phyloP scores from a whole-genome alignment of 2,329 filamentous ascomycete genomes.

The Stachybotrys chartarum region DNA sequence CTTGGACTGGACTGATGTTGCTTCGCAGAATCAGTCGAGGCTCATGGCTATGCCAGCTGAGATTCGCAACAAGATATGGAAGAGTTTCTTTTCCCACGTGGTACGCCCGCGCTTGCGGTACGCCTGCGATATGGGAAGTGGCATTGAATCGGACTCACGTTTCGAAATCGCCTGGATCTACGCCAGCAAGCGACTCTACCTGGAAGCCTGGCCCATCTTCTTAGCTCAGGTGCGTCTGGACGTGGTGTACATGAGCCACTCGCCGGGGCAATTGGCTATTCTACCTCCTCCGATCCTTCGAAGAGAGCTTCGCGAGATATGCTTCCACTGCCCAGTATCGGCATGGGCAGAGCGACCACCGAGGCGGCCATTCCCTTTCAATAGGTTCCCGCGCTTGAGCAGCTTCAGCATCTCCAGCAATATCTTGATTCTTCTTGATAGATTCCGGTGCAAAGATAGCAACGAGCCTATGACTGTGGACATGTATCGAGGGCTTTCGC shows the following conservation, averaged over 20 bases:
- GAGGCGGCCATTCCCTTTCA: too few relatives aligned
- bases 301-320: too few relatives aligned
- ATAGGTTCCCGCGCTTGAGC: too few relatives aligned
- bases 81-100: background rate
- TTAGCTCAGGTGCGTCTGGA: background rate
- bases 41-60: background rate
- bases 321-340: too few relatives aligned
- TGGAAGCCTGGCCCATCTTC: background rate
- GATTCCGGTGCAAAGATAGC: too few relatives aligned
- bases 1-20: too few relatives aligned
- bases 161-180: background rate
- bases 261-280: background rate
- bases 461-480: too few relatives aligned
- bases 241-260: background rate
- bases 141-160: background rate
- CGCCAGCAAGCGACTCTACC: background rate
- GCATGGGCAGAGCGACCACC: too few relatives aligned
- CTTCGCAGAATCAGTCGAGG: background rate
- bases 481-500: too few relatives aligned
- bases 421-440: too few relatives aligned
- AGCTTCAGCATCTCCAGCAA: too few relatives aligned
- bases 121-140: background rate
- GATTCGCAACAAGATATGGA: background rate
- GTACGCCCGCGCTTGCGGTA: background rate
- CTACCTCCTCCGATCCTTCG: too few relatives aligned